Base-by-base conservation (phyloP, 768 basidiomycete species). In the Lactarius hatsudake region DNA sequence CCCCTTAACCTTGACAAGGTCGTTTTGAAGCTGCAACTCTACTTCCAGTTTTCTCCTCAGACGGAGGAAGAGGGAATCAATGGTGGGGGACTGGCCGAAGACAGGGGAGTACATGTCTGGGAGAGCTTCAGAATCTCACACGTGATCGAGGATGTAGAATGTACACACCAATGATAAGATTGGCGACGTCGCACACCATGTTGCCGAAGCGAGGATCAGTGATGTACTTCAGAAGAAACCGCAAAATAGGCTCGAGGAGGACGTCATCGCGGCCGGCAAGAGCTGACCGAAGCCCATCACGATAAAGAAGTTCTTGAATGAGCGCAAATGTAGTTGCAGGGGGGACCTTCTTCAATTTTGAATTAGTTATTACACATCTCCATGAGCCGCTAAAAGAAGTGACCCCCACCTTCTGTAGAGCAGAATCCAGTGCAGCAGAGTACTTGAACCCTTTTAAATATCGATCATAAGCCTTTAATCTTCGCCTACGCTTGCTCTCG, bases 401-500 rank as follows among this genome's bases (percentile, higher is more conserved):
- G 5, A 43, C 7, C 71, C 81, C 62, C 71, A 91, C 92, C 82
- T 93, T 94, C 73, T 86, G 86, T 65, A 98, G 78, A 15, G 96
- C 95, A 6, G 93, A 87, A 78, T 99, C 96, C 63, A 99, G 79
- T 5, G 97, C 97, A 42, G 94, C 94, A 9, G 90, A 90, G 77
- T 99, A 98, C 74, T 92, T 93, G 83, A 98, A 99, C 45, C 79
- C 82, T 77, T 98, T 98, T 59, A 99, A 81, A 61, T 93, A 79
- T 72, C 86, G 86, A 76, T 99, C 97, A 77, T 97, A 97, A 63
- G 93, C 90, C 76, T 85, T 89, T 57, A 98, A 78, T 68, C 86
- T 84, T 74, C 84, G 88, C 74, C 79, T 84, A 66, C 88, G 83
- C 75, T 84, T 85, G 64, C 82, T 86, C 77, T 94, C 90, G 18